Evolutionary conservation across 148 eudicot species (phyloP).

Genomic region (Rhododendron molle): DNA sequence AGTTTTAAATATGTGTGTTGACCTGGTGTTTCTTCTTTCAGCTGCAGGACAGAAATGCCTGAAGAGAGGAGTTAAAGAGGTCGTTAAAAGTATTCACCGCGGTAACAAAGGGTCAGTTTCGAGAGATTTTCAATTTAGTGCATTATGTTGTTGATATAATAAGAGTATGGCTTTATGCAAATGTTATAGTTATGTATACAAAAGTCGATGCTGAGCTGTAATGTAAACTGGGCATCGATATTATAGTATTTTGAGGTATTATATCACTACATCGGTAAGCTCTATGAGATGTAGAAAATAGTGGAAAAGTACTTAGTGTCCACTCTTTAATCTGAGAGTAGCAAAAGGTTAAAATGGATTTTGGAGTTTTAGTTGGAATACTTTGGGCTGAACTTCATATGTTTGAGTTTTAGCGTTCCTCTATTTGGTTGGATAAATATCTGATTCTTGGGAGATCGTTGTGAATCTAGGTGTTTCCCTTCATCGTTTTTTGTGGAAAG

Average conservation of each 20-base stretch:
- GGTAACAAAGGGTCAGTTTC: conserved; percentile 78
- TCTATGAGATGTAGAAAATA: not conserved
- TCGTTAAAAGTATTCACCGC: conserved; percentile 83
- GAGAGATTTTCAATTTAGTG: not conserved
- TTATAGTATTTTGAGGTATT: not conserved
- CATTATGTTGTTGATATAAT: not conserved
- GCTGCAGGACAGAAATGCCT: conserved; percentile 93
- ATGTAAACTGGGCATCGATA: not conserved
- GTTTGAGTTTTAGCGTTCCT: not conserved
- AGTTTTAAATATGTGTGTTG: not conserved
- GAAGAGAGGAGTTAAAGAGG: conserved; percentile 98
- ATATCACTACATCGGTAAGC: not conserved
- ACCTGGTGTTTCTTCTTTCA: conserved; percentile 16
- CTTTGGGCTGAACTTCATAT: not conserved
- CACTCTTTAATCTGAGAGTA: not conserved
- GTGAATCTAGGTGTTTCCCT: not conserved
- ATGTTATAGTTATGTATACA: not conserved
- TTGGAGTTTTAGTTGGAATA: not conserved
- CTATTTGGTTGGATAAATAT: not conserved
- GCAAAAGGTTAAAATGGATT: not conserved
- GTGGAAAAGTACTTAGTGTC: not conserved
- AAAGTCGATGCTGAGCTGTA: not conserved
- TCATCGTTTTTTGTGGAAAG: not conserved
- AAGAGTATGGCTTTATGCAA: not conserved
- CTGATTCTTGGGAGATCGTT: not conserved